A percentile compares a stretch with the other conserved stretches of the same genome.
phyloP scores from a whole-genome alignment of 176 grass and related monocot species.

The Rhynchospora breviuscula region DNA sequence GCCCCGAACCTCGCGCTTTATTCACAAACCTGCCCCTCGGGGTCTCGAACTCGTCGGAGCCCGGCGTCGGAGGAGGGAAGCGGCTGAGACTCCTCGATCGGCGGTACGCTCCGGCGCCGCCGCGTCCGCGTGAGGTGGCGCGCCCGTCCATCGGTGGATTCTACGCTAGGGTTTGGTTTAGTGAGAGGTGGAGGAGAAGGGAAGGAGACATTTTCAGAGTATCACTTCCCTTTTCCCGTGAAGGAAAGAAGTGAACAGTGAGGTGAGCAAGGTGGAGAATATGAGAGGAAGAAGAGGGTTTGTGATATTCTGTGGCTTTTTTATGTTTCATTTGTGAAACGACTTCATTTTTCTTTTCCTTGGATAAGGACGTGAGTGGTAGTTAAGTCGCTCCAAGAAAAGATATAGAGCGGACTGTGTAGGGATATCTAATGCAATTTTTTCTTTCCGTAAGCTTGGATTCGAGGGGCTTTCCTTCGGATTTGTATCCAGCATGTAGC shows the following conservation, averaged over 20 bases:
- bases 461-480: not conserved
- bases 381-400: not conserved
- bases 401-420: too few species aligned
- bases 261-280: constrained; percentile 4
- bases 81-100: constrained; percentile 77
- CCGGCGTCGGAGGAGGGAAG: constrained; percentile 57
- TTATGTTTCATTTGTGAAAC: not conserved
- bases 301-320: not conserved
- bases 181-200: not conserved
- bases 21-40: constrained; percentile 68
- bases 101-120: constrained; percentile 17
- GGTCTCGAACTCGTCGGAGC: constrained; percentile 43
- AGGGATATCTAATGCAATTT: not conserved
- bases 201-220: not conserved
- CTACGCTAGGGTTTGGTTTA: constrained; percentile 4
- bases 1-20: constrained; percentile 36
- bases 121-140: constrained; percentile 35
- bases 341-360: not conserved
- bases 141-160: constrained; percentile 17
- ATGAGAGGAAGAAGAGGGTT: not conserved
- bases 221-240: not conserved
- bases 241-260: constrained; percentile 11
- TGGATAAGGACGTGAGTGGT: too few species aligned
- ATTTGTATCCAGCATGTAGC: not conserved
- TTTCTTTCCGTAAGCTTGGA: not conserved